Evolutionary conservation across 1,284 basidiomycete genomes (phyloP).

Genomic region (Sporisorium sorghi): DNA sequence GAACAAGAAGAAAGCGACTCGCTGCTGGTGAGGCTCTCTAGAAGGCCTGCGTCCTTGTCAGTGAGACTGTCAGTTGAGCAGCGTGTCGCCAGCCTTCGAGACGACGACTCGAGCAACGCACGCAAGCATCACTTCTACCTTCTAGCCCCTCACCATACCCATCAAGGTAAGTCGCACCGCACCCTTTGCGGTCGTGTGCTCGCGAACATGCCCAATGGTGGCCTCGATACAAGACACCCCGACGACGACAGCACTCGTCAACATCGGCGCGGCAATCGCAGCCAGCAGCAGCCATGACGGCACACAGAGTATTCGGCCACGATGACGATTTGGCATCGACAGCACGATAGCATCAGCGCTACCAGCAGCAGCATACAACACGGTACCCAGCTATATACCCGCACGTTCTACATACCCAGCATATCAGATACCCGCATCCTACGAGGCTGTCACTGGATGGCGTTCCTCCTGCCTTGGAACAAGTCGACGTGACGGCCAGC

Average conservation of each 20-base stretch:
- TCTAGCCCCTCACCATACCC: conserved; percentile 38
- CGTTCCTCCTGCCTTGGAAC: background rate
- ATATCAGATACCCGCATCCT: background rate
- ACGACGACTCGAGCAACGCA: too few species aligned
- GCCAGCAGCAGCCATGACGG: conserved; percentile 7
- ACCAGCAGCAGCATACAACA: background rate
- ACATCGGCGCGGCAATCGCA: conserved; percentile 17
- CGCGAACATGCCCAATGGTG: conserved; percentile 42
- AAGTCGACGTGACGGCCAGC: background rate
- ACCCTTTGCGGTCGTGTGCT: conserved; percentile 44
- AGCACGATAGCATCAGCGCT: background rate
- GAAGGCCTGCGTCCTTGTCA: too few species aligned
- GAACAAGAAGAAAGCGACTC: background rate
- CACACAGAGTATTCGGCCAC: conserved; percentile 36
- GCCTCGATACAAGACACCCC: conserved; percentile 45
- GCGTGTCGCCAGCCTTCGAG: background rate
- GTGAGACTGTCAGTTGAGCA: conserved; percentile 6
- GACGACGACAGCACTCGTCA: conserved; percentile 16
- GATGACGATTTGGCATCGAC: conserved; percentile 27
- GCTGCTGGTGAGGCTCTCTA: too few species aligned
- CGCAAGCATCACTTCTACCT: conserved; percentile 20
- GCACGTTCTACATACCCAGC: background rate
- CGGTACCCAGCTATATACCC: background rate
- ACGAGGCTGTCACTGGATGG: background rate
- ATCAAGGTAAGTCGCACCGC: conserved; percentile 56